These are phyloP conservation scores for Climacium dendroides DNA, from an alignment of 225 moss, liverwort and hornwort genomes.

Conservation along the genomic window DNA sequence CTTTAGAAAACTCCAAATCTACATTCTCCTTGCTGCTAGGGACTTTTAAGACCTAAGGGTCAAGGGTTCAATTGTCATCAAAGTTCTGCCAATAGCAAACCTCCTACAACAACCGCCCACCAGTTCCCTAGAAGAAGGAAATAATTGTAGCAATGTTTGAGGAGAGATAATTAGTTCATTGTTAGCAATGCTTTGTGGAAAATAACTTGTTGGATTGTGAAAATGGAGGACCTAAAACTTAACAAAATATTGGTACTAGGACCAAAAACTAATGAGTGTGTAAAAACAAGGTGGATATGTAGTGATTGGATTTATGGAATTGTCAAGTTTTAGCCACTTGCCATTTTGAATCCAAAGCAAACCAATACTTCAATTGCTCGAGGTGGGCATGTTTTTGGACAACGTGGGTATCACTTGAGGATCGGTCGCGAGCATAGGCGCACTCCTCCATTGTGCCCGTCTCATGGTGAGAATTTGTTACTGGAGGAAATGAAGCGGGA, in stretches of 20 bases:
- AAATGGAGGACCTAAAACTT: background rate
- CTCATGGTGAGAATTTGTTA: background rate
- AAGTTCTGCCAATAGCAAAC: accelerated
- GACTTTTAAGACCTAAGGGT: accelerated
- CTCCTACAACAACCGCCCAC: background rate
- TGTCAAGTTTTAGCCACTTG: background rate
- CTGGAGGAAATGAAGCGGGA: background rate
- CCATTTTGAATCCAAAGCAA: background rate
- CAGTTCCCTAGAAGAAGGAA: background rate
- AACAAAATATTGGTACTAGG: background rate
- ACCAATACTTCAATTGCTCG: accelerated
- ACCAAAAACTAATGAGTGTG: accelerated
- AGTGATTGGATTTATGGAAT: accelerated
- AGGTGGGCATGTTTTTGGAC: accelerated
- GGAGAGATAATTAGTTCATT: background rate
- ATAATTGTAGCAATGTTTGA: background rate
- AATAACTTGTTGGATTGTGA: background rate
- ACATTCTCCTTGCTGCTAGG: accelerated
- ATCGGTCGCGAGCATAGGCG: accelerated
- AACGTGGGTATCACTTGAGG: accelerated
- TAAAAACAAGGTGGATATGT: background rate
- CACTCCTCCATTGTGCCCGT: accelerated
- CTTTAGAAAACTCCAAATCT: background rate
- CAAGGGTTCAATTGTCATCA: background rate
- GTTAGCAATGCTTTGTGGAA: background rate